Base-by-base conservation (phyloP, 1,284 basidiomycete species). In the Cronartium quercuum region DNA sequence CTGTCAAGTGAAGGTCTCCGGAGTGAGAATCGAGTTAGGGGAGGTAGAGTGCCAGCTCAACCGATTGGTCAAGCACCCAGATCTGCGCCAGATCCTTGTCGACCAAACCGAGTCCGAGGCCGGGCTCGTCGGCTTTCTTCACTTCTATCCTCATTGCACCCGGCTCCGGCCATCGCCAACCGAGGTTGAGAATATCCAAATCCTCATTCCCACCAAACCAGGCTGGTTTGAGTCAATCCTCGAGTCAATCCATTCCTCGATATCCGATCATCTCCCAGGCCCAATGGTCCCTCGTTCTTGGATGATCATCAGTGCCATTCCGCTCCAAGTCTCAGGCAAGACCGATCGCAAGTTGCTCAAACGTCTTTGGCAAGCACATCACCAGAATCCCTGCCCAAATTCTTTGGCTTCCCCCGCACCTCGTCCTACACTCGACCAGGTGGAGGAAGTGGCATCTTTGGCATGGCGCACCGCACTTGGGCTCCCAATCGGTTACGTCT, bases 1-100 rank as follows among this genome's bases (percentile, higher is more conserved):
- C 44, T 76, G 76, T 18, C 78, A 79, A 75, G 78, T 79, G 60
- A 79, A 79, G 66, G 76, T 79, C n/a, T 78, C 78, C 58, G 79
- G 79, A 0, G 13, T 40, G 60, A 78, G 78, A 12, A 79, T 79
- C 68, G 79, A 79, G 47, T 66, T 79, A 35, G 77, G 79, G 40
- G 79, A 79, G 58, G 78, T 79, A 34, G 79, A 79, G 65, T 51
- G 77, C 21, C 68, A 77, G 68, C 76, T 79, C 2, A 77, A 76
- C 9, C 76, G 2, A 70, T 66, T 55, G 3, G 38, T 67, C 29
- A 9, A 65, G n/a, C 65, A 65, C 10, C 44, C 76, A 58, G 69
- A 66, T 3, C 7, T 68, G 2, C 77, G 78, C 37, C 73, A 76
- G 18, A 76, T 79, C 41, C 76, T 79, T 61, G 78, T 55, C 5